Evolutionary conservation across 768 basidiomycete species (phyloP), one percentile per base, ranked within the genome.

Genomic region (Pleurotus platypus): DNA sequence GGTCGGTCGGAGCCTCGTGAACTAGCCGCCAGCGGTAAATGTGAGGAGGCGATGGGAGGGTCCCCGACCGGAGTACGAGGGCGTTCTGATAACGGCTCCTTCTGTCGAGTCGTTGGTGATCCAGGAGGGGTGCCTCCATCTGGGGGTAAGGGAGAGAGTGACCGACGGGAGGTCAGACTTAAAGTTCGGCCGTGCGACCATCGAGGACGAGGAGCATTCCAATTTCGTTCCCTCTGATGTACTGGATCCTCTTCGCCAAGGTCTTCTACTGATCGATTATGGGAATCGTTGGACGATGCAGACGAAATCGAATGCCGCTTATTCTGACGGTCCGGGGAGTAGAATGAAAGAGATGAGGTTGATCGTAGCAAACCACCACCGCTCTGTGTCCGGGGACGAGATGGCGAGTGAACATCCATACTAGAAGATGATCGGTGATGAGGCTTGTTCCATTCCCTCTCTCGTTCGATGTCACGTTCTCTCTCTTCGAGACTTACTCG

Each of bases 181-280:
- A 38, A 38, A 37, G 45, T 57, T 53, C 53, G 9, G 38, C 37
- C 37, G 20, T 58, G 54, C 49, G 67, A 67, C 85, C 85, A 86
- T 50, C 73, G 77, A 5, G 83, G 85, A 38, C 75, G 79, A n/a
- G 82, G 83, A 6, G 85, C 79, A 66, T 86, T 84, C 87, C 86
- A 88, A 62, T 88, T 88, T 48, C 83, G 75, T 68, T 88, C 86
- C 48, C 85, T 77, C 61, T 80, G 78, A 39, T 82, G 78, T n/a
- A 63, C 58, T 3, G 70, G 57, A 61, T 75, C 79, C 30, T 35
- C 30, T n/a, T 67, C 60, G 57, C 65, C 57, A 51, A 69, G 60
- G 43, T 67, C 69, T 53, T 64, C 63, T 18, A 48, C 12, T 13
- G 83, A 85, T 56, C 71, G 72, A 4, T 75, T 67, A 43, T 73